phyloP scores from a whole-genome alignment of 768 basidiomycete genomes.

The Scleroderma citrinum region DNA sequence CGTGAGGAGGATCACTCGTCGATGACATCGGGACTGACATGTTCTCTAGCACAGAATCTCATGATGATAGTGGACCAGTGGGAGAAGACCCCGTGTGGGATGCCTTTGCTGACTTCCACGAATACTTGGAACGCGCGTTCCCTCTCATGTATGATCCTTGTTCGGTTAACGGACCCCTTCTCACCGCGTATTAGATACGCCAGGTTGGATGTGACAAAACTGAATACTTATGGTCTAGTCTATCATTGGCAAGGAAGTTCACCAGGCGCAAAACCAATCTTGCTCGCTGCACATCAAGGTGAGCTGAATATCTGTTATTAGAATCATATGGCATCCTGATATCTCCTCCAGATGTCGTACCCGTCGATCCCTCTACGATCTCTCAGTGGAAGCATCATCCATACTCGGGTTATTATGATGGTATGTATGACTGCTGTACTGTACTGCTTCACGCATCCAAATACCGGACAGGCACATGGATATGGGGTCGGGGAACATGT shows the following conservation, averaged over 20 bases:
- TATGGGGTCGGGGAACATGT: conserved; percentile 72
- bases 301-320: neutral
- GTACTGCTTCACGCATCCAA: neutral
- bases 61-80: conserved; percentile 38
- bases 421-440: conserved; percentile 26
- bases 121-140: conserved; percentile 36
- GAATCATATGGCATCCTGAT: neutral
- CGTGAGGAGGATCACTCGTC: conserved; percentile 15
- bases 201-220: conserved; percentile 43
- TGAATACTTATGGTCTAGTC: conserved; percentile 55
- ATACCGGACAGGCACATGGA: conserved; percentile 36
- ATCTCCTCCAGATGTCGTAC: conserved; percentile 52
- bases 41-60: conserved; percentile 37
- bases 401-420: conserved; percentile 54
- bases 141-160: conserved; percentile 44
- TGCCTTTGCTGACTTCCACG: conserved; percentile 8
- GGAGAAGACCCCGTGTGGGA: conserved; percentile 36
- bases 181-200: conserved; percentile 31
- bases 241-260: conserved; percentile 53
- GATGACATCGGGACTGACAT: neutral
- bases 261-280: conserved; percentile 44
- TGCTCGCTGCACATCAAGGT: conserved; percentile 49
- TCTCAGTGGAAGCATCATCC: conserved; percentile 54
- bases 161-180: neutral
- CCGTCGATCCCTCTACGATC: conserved; percentile 47